phyloP scores from a whole-genome alignment of 306 rosid species.

The Gillenia trifoliata region DNA sequence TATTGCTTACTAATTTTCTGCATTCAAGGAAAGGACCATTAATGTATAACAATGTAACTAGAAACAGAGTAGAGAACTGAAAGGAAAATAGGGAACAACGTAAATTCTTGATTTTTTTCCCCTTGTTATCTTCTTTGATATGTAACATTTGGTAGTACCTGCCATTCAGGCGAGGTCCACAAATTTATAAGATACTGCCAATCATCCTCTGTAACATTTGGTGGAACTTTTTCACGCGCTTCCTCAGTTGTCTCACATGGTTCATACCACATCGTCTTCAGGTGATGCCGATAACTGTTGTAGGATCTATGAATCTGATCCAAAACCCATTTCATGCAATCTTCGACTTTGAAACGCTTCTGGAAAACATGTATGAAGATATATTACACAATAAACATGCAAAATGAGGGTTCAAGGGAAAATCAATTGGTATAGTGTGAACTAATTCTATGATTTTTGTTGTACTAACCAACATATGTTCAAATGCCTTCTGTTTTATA shows the following conservation, averaged over 20 bases:
- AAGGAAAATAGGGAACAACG: not conserved
- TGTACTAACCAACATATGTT: constrained; percentile 8
- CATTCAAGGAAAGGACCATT: not conserved
- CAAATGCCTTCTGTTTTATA: constrained; percentile 5
- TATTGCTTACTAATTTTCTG: not conserved
- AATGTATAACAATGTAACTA: not conserved
- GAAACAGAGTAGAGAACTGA: not conserved
- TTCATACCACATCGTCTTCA: not conserved
- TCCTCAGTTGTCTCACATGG: constrained; percentile 1
- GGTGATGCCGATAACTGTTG: constrained; percentile 7
- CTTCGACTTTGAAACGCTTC: constrained; percentile 16
- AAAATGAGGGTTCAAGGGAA: not conserved
- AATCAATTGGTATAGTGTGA: not conserved
- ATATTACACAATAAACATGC: not conserved
- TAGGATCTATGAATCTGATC: constrained; percentile 10
- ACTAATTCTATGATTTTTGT: not conserved
- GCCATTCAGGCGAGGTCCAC: constrained; percentile 9
- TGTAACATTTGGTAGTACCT: constrained; percentile 1
- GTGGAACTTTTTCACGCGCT: constrained; percentile 1
- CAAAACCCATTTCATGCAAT: constrained; percentile 1
- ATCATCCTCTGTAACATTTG: constrained; percentile 1
- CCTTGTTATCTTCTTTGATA: not conserved
- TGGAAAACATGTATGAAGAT: not conserved
- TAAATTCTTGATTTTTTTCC: too few relatives aligned
- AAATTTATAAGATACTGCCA: constrained; percentile 11